A percentile compares a stretch with the other conserved stretches of the same genome.
These are phyloP conservation scores for Closterium sp. DNA, from an alignment of 139 green algal species.

Conservation along the genomic window DNA sequence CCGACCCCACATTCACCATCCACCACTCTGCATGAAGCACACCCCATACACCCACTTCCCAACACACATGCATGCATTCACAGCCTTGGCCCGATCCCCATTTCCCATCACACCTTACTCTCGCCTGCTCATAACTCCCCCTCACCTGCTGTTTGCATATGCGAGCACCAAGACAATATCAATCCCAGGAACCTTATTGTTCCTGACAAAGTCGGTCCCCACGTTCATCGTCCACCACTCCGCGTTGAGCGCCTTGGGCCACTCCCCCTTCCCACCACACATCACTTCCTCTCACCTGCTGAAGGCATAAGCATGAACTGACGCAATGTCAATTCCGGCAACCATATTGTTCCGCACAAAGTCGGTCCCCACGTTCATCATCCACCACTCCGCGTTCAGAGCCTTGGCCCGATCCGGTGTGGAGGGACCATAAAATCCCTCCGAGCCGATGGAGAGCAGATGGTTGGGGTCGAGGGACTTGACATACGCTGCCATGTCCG, in stretches of 20 bases:
- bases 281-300: neutral
- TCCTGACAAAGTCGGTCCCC: constrained; percentile 14
- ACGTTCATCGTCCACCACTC: neutral
- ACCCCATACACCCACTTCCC: neutral
- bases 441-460: constrained; percentile 61
- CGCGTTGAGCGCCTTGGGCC: neutral
- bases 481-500: too few species aligned
- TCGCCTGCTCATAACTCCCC: neutral
- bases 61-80: too few species aligned
- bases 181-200: neutral
- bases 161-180: constrained; percentile 2
- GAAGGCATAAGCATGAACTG: neutral
- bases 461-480: constrained; percentile 57
- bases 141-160: constrained; percentile 1
- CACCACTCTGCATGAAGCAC: neutral
- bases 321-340: constrained; percentile 3
- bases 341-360: neutral
- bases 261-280: neutral
- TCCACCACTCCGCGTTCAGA: neutral
- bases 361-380: constrained; percentile 4
- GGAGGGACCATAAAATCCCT: constrained; percentile 63
- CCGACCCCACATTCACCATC: neutral
- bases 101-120: neutral
- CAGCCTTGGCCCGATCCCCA: too few species aligned
- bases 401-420: neutral